Evolutionary conservation across 352 stramenopile genomes (phyloP).

Genomic region (Halophytophthora batemanensis): DNA sequence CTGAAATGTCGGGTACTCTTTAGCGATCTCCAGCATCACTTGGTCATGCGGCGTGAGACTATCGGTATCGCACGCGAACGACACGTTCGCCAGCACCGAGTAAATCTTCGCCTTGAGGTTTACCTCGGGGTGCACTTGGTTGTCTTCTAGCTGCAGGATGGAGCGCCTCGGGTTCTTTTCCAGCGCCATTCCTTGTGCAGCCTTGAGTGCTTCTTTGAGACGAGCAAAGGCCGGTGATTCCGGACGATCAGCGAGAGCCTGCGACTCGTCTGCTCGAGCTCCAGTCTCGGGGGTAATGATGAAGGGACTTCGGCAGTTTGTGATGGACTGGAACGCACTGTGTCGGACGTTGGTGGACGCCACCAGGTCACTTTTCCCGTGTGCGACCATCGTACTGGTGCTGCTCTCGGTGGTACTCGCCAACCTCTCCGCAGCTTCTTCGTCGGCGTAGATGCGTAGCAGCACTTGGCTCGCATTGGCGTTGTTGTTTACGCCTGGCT

Average conservation of each 20-base stretch:
- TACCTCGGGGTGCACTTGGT: constrained; percentile 41
- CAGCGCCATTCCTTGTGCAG: constrained; percentile 30
- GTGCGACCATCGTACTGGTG: background rate
- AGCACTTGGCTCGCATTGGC: constrained; percentile 54
- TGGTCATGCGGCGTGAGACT: constrained; percentile 44
- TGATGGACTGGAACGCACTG: constrained; percentile 52
- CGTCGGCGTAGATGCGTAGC: constrained; percentile 60
- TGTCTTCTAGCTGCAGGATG: constrained; percentile 30
- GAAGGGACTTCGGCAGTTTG: constrained; percentile 39
- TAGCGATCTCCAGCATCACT: constrained; percentile 68
- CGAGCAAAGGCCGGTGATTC: constrained; percentile 65
- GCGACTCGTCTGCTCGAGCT: constrained; percentile 5
- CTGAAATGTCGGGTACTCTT: constrained; percentile 68
- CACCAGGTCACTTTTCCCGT: constrained; percentile 13
- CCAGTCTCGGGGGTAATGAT: constrained; percentile 27
- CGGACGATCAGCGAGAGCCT: constrained; percentile 20
- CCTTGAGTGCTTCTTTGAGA: constrained; percentile 65
- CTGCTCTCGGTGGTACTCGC: constrained; percentile 15
- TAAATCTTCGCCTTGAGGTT: constrained; percentile 77
- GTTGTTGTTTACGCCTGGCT: constrained; percentile 47
- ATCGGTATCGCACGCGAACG: constrained; percentile 37
- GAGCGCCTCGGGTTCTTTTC: constrained; percentile 15
- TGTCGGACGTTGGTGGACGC: constrained; percentile 28
- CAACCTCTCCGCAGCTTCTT: constrained; percentile 40
- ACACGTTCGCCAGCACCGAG: constrained; percentile 57